These are phyloP conservation scores for Hyaloperonospora brassicae DNA, from an alignment of 352 stramenopile genomes.

Conservation along the genomic window DNA sequence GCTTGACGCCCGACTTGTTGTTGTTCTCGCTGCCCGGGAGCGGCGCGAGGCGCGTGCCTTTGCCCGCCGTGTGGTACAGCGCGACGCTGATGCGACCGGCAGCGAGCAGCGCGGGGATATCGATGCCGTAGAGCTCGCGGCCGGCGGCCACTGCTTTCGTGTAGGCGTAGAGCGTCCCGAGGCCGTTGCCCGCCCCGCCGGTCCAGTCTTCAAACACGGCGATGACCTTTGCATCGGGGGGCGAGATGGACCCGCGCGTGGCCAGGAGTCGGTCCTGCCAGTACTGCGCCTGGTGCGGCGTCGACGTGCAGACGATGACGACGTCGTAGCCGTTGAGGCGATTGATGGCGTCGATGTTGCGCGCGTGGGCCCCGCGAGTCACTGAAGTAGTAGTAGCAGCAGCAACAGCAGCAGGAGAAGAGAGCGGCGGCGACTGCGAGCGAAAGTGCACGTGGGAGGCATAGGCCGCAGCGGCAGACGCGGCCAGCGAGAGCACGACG, in stretches of 20 bases:
- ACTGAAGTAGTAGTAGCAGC: constrained; percentile 16
- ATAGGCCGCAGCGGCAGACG: constrained; percentile 28
- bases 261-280: constrained; percentile 93
- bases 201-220: constrained; percentile 95
- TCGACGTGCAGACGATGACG: constrained; percentile 96
- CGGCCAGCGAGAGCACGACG: constrained; percentile 22
- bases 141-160: constrained; percentile 88
- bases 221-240: constrained; percentile 88
- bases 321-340: constrained; percentile 90
- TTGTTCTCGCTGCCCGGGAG: constrained; percentile 97
- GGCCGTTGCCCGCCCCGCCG: constrained; percentile 92
- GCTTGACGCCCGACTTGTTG: constrained; percentile 98
- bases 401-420: background rate
- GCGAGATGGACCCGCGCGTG: constrained; percentile 73
- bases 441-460: constrained; percentile 29
- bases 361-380: constrained; percentile 40
- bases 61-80: constrained; percentile 97
- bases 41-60: constrained; percentile 94
- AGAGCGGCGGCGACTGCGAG: constrained; percentile 14
- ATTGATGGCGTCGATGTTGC: constrained; percentile 85
- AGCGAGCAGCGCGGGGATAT: constrained; percentile 80
- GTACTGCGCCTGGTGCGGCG: constrained; percentile 93
- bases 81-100: constrained; percentile 83
- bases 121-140: constrained; percentile 77
- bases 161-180: constrained; percentile 95